Evolutionary conservation across 108 stramenopile species (phyloP), one percentile per base, ranked within the genome.

Genomic region (Craspedostauros australis): DNA sequence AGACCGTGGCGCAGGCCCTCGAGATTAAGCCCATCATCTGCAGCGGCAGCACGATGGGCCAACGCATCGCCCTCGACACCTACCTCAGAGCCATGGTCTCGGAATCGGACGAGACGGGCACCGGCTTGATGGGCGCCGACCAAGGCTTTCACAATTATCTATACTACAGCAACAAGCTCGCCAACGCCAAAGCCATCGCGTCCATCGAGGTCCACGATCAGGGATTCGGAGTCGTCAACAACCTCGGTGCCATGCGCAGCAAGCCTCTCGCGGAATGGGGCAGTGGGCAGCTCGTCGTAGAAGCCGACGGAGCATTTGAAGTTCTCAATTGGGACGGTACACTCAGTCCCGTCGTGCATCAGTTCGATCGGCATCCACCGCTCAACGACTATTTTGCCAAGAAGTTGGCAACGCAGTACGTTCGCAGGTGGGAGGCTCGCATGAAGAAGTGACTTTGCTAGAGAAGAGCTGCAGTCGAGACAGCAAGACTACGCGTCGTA

Each of bases 61-160:
- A 75, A 47, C 66, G 73, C 50, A 14, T 58, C 5, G 77, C 81
- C 1, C 47, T 83, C 22, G 81, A 78, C 29, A 41, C 66, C 0
- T 83, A 83, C 30, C 26, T 75, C 19, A 40, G 67, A 25, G 76
- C 76, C 25, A 75, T 76, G 74, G 76, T 76, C 1, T 50, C 54
- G 1, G 71, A 83, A 53, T 68, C 54, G 15, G 81, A 78, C 33
- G 60, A 73, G 46, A 70, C 74, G 2, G 60, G 66, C 5, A 69
- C 58, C 33, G 60, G 53, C 18, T 39, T 70, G n/a, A 69, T 66
- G 25, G 81, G 81, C 11, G 71, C 73, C 36, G 81, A 83, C 54
- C 77, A 78, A 57, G 77, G 77, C 0, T 78, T 83, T 70, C 81
- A 83, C 47, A 83, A 76, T 48, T 74, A 57, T 24, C 59, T 83